Base-by-base conservation (phyloP, 345 rosid species). In the Rhodomyrtus tomentosa region DNA sequence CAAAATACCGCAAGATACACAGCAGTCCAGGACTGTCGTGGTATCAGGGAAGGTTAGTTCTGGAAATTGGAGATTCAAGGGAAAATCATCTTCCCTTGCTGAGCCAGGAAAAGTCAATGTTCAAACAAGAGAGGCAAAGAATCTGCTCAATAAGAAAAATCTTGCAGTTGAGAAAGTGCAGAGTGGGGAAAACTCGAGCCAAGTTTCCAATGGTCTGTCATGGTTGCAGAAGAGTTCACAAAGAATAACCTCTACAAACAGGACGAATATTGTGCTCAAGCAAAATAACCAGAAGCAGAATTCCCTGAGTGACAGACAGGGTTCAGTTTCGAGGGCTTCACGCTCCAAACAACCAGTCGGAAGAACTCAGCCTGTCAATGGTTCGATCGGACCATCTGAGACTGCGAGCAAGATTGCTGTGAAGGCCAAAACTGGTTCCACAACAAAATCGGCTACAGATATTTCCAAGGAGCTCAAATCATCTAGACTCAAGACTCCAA, bases 221-320 rank as follows among this genome's bases (percentile, higher is more conserved):
- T 87, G 85, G 45, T 50, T 55, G 36, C 90, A 86, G 55, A 91
- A 83, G 84, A 81, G 85, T 59, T 54, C 82, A 16, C 93, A 84
- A 58, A 92, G 87, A 89, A 88, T 92, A 91, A 83, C 84, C 84
- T 84, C 88, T 81, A 85, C 83, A 58, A 87, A 53, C 86, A 86
- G 82, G 84, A 85, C 87, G 38, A 88, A 25, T 86, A 82, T 86
- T 88, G 91, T 88, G 85, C 93, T 91, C 86, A 89, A 89, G 85
- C 95, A 89, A 87, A 94, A 89, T 88, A 93, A 88, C 88, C 97
- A 89, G 90, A 93, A 93, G 90, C 99, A 95, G 92, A 96, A 93
- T 90, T 84, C 85, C 84, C 40, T 59, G 21, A 68, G 86, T 20
- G 83, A 54, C 74, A 89, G 89, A 89, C 89, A 84, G 82, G 83